Evolutionary conservation across 1,284 basidiomycete species (phyloP), one percentile per base, ranked within the genome.

Genomic region (Phylloporus gajari): DNA sequence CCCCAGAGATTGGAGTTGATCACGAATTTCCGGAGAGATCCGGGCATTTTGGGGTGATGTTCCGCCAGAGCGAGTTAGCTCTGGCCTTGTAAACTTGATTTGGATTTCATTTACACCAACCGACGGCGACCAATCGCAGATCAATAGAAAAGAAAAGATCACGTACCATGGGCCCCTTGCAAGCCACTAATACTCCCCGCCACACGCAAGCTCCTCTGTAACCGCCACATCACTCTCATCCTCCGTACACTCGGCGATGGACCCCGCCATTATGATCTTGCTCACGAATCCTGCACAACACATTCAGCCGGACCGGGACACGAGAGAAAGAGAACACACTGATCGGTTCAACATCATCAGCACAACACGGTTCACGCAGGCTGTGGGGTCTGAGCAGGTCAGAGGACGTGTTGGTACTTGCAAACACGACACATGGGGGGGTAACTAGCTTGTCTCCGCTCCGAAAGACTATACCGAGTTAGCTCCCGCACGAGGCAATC

Each of bases 141-240:
- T n/a, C 23, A n/a, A 51, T 23, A n/a, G 48, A 51, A 25, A 51
- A n/a, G n/a, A n/a, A 19, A 46, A 23, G 48, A n/a, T 51, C 48
- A 51, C 25, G 12, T 51, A 51, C 48, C 48, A 25, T n/a, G 23
- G 48, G 4, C 44, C 23, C 17, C 46, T 25, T 51, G 12, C 8
- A 51, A 12, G 48, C 25, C 25, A n/a, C 48, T n/a, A n/a, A 12
- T 51, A 32, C 85, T 91, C 32, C 93, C 93, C 72, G 91, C 91
- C 75, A 92, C 86, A 73, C 84, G 87, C 83, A 94, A 91, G 89
- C 75, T 89, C n/a, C n/a, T n/a, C 91, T 69, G 86, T 86, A 3
- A 94, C 91, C 35, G 95, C 93, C 67, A 86, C 86, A 75, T 95
- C 94, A 80, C 95, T 92, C 70, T 94, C 94, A 77, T 96, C 94